Conservation (phyloP, 495 filamentous ascomycete species). For the Tuber aestivum region DNA sequence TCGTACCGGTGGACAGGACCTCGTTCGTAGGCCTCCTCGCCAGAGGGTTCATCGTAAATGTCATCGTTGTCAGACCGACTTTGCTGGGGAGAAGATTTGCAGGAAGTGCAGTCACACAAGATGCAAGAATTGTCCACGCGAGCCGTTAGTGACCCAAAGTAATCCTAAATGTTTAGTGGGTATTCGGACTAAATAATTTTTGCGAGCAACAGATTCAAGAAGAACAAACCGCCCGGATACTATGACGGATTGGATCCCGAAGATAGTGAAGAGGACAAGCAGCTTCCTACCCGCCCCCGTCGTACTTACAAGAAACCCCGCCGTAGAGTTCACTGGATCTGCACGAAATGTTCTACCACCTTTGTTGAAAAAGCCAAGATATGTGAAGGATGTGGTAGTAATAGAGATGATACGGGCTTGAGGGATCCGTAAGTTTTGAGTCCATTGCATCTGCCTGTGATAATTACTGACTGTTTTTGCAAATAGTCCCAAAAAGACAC, state of each 20-base stretch:
- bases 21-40: slow-evolving; percentile 58
- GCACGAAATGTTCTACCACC: slow-evolving; percentile 36
- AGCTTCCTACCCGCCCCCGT: slow-evolving; percentile 25
- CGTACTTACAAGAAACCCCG: slow-evolving; percentile 40
- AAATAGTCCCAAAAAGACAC: slow-evolving; percentile 37
- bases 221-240: slow-evolving; percentile 41
- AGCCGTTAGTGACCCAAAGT: slow-evolving; percentile 60
- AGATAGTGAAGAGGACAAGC: slow-evolving; percentile 33
- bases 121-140: slow-evolving; percentile 74
- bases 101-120: slow-evolving; percentile 65
- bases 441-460: not conserved
- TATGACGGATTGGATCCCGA: slow-evolving; percentile 37
- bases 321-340: slow-evolving; percentile 42
- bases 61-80: slow-evolving; percentile 65
- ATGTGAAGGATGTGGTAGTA: slow-evolving; percentile 39
- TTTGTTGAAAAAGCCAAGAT: slow-evolving; percentile 29
- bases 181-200: slow-evolving; percentile 13
- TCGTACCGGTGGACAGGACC: slow-evolving; percentile 62
- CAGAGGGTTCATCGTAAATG: slow-evolving; percentile 72
- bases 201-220: slow-evolving; percentile 32
- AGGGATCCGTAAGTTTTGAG: slow-evolving; percentile 43
- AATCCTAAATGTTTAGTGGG: not conserved
- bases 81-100: slow-evolving; percentile 60
- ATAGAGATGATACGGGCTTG: slow-evolving; percentile 40
- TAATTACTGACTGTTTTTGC: slow-evolving; percentile 14